Conservation (phyloP, 2,329 filamentous ascomycete genomes). For the Colletotrichum brevisporum region DNA sequence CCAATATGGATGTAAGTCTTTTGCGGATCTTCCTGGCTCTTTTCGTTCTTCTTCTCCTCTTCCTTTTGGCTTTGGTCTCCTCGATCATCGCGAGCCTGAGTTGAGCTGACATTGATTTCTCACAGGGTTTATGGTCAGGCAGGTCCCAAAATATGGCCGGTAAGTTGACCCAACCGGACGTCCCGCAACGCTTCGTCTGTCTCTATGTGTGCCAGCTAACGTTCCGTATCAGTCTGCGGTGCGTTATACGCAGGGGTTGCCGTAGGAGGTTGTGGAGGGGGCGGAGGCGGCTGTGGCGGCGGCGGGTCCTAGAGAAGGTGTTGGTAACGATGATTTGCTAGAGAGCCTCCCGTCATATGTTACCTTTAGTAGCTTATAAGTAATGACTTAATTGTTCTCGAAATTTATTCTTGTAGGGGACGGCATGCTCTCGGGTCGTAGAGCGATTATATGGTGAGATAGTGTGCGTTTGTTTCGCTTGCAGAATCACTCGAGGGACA, state of each 20-base stretch:
- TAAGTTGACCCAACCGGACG: not conserved
- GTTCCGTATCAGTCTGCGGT: not conserved
- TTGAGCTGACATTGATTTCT: not conserved
- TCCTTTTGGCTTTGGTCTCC: too few species aligned
- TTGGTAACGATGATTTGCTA: not conserved
- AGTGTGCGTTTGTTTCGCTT: too few species aligned
- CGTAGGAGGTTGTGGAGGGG: not conserved
- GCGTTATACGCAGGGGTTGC: not conserved
- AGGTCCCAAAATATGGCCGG: not conserved
- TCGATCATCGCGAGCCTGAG: too few species aligned
- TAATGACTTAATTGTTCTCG: too few species aligned
- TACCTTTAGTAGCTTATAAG: too few species aligned
- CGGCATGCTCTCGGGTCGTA: too few species aligned
- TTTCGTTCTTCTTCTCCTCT: too few species aligned
- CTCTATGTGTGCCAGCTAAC: not conserved
- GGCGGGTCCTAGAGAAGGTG: slow-evolving; percentile 1
- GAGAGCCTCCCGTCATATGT: not conserved
- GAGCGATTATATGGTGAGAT: too few species aligned
- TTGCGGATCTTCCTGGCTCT: not conserved
- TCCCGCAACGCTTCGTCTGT: not conserved
- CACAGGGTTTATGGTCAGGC: slow-evolving; percentile 23
- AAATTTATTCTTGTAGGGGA: too few species aligned
- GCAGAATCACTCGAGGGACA: too few species aligned
- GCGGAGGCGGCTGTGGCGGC: slow-evolving; percentile 22
- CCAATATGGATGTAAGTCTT: slow-evolving; percentile 22